Base-by-base conservation (phyloP, 2,329 filamentous ascomycete genomes). In the Claviceps capensis region DNA sequence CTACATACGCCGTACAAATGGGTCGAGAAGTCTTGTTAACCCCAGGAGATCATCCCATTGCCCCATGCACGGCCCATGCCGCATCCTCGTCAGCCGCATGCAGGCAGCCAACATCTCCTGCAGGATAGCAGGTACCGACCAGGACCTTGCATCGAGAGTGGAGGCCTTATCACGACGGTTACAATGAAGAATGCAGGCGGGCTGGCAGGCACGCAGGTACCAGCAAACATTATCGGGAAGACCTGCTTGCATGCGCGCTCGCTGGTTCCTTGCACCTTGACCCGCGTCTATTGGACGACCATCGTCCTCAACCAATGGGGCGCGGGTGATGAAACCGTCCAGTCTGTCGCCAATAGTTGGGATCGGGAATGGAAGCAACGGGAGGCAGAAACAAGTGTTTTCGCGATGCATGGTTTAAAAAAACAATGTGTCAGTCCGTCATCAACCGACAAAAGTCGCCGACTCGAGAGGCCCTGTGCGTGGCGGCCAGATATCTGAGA, bases 101-200 rank as follows among this genome's bases (percentile, higher is more conserved):
- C 23, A 40, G 36, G 22, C 47, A 48, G 36, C 37, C 37, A 30
- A 48, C 17, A 22, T 23, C 37, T 48, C 13, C 36, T 40, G 22
- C 40, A 37, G 26, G 6, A 42, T 16, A 30, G 42, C 8, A 40
- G 30, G 34, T 49, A 44, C 48, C 40, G 41, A 34, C 48, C 30
- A 46, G 22, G 43, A n/a, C 49, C 11, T 47, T 51, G 49, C 48
- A 22, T 36, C 8, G 26, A 34, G 41, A 26, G 49, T 51, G 49
- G 43, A 41, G 43, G 42, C 23, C 16, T 36, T 7, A 43, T 30
- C 30, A 30, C 40, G 23, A 44, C 40, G 48, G 48, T 34, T 26
- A 17, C 30, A 34, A 34, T 34, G 30, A 36, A 26, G 41, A 17
- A 44, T 19, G 42, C 19, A 44, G 8, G 19, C 17, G 19, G 40